These are phyloP conservation scores for Spergularia marina DNA, from an alignment of 148 eudicot genomes.

Conservation along the genomic window DNA sequence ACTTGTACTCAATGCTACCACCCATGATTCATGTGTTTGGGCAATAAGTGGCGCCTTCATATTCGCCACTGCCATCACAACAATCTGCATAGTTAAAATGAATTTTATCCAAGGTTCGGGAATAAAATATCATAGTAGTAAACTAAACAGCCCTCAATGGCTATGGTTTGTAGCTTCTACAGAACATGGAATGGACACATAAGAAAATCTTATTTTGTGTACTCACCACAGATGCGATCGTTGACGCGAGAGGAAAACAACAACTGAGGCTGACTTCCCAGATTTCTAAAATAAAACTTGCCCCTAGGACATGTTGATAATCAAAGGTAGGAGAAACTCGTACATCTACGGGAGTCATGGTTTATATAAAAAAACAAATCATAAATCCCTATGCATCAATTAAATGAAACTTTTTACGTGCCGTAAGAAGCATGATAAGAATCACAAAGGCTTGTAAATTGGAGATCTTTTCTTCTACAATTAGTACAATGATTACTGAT, in stretches of 20 bases:
- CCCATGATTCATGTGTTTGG: constrained; percentile 90
- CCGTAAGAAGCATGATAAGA: no score
- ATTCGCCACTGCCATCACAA: constrained; percentile 98
- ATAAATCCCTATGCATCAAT: no score
- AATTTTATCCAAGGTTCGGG: neutral
- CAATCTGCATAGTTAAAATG: constrained; percentile 53
- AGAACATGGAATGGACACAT: neutral
- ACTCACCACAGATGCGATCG: constrained; percentile 86
- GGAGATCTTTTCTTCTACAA: no score
- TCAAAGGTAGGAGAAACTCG: no score
- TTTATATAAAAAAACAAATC: no score
- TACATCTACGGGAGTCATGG: no score
- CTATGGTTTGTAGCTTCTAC: neutral
- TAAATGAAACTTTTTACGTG: no score
- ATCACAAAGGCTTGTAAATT: no score
- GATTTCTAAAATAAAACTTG: constrained; percentile 75
- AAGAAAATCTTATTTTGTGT: neutral
- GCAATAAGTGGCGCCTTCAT: constrained; percentile 58
- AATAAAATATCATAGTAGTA: neutral
- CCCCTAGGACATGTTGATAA: constrained; percentile 83
- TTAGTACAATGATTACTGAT: no score
- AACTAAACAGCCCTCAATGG: neutral
- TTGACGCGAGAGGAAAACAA: constrained; percentile 85
- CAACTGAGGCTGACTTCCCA: constrained; percentile 75
- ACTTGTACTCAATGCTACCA: constrained; percentile 53